Percentiles rank a stretch among this genome's conserved stretches.
Conservation (phyloP, 1,284 basidiomycete genomes). For the Coniferiporia sulphurascens region DNA sequence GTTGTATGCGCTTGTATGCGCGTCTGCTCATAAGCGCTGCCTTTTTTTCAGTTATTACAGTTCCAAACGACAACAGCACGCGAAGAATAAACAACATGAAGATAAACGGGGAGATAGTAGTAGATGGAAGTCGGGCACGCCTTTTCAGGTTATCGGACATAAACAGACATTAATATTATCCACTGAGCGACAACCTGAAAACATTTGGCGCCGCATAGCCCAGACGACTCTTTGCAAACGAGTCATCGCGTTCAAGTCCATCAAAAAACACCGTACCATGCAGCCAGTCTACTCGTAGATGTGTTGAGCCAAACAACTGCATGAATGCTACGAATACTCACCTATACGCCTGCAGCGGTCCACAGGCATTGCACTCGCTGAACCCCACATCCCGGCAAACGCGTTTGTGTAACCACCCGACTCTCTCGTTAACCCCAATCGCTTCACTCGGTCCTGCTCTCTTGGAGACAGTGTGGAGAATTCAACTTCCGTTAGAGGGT, state of each 20-base stretch:
- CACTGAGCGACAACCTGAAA: constrained; percentile 52
- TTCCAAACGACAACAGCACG: neutral
- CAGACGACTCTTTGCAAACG: constrained; percentile 51
- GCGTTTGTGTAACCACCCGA: constrained; percentile 22
- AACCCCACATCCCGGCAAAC: constrained; percentile 7
- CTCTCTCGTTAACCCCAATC: constrained; percentile 45
- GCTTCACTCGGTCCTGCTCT: constrained; percentile 64
- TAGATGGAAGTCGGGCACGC: neutral
- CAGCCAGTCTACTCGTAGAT: constrained; percentile 58
- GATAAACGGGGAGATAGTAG: neutral
- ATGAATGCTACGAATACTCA: constrained; percentile 23
- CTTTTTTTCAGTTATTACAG: neutral
- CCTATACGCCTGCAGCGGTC: constrained; percentile 11
- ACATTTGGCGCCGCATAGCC: constrained; percentile 75
- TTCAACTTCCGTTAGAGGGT: constrained; percentile 53
- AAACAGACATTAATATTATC: neutral
- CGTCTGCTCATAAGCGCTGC: neutral
- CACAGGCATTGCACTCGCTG: neutral
- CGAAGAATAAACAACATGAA: neutral
- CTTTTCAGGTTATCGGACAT: neutral
- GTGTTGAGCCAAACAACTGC: constrained; percentile 5
- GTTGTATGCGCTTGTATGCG: neutral
- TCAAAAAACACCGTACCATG: constrained; percentile 68
- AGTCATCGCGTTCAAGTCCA: constrained; percentile 50
- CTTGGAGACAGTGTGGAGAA: constrained; percentile 53